Base-by-base conservation (phyloP, 768 basidiomycete genomes). In the Rhodotorula paludigena region DNA sequence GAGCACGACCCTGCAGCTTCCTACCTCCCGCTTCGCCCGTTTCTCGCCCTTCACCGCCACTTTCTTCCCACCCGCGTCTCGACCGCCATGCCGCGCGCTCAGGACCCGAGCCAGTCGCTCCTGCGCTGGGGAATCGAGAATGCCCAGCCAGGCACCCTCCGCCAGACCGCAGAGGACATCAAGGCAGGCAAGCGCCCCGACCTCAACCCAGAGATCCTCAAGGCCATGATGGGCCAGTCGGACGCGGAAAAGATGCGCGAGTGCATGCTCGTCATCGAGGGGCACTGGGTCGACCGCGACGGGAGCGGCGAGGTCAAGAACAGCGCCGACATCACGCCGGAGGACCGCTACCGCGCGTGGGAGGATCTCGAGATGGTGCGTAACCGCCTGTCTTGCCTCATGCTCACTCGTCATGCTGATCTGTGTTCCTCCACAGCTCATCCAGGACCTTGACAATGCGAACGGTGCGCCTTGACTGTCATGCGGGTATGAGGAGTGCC, bases 381-480 rank as follows among this genome's bases (percentile, higher is more conserved):
- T 20, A 76, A 9, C n/a, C 8, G 6, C 20, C 33, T 36, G 9
- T 30, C 56, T 39, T 57, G 33, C 49, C 42, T 42, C 35, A 58
- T 30, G 28, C 15, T n/a, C 23, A 7, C 48, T 33, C 21, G 1
- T 1, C 30, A 12, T 7, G 21, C 39, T 53, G 5, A 41, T 25
- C 38, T 25, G 0, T 47, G 5, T 23, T n/a, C 25, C n/a, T 32
- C 51, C 12, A 32, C 21, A 92, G 91, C 81, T 93, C 36, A 82
- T 93, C 62, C 90, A 94, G 77, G 84, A 84, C 47, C 90, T 94
- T 60, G 92, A 94, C 74, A 94, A 94, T 77, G 91, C 92, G 0
- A 93, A 91, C 76, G 84, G 91, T 87, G 59, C 60, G 81, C 16
- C 6, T 7, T 7, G 3, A 1, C 38, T 2, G 23, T 0, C 28